phyloP scores from a whole-genome alignment of 805 yeast genomes.

The Wickerhamomyces sydowiorum region DNA sequence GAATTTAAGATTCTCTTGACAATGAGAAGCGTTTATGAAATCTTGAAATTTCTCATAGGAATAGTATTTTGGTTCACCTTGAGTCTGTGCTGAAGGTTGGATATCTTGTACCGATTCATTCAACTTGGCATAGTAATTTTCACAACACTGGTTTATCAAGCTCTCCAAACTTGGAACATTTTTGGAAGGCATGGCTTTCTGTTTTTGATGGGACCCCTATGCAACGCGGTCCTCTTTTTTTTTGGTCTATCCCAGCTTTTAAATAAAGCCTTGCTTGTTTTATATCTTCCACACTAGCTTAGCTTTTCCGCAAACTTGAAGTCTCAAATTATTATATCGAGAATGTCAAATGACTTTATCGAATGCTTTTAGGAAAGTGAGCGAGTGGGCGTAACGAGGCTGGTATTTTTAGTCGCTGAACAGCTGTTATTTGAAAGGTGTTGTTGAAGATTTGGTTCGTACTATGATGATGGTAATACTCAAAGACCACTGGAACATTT shows the following conservation, averaged over 20 bases:
- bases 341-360: neutral
- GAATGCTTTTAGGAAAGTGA: neutral
- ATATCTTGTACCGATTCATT: neutral
- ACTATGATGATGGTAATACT: no score
- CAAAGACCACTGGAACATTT: no score
- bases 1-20: conserved; percentile 40
- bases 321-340: neutral
- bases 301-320: neutral
- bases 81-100: no score
- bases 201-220: no score
- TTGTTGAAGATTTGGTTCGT: no score
- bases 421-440: neutral
- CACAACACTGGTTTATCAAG: conserved; percentile 8
- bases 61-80: no score
- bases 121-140: neutral
- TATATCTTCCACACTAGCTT: no score
- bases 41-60: conserved; percentile 24
- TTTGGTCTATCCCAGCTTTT: neutral
- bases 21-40: conserved; percentile 33
- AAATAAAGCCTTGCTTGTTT: neutral
- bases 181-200: neutral
- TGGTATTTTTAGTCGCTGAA: neutral
- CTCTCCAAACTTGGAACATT: conserved; percentile 6
- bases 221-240: no score
- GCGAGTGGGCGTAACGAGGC: neutral